A percentile compares a stretch with the other conserved stretches of the same genome.
These are phyloP conservation scores for Carallia brachiata DNA, from an alignment of 345 rosid genomes.

Conservation along the genomic window DNA sequence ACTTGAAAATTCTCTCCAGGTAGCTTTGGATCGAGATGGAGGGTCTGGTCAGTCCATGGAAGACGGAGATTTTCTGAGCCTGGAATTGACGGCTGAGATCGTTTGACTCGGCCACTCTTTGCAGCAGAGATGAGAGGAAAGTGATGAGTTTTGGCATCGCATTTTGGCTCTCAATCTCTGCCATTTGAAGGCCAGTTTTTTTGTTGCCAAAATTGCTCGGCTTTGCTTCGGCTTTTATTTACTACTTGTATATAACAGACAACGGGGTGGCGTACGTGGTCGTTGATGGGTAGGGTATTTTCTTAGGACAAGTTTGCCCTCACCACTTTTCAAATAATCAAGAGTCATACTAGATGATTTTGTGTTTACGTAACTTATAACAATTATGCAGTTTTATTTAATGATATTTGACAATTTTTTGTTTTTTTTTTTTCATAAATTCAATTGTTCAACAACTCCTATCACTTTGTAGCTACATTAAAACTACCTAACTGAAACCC, in stretches of 20 bases:
- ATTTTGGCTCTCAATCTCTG: slow-evolving; percentile 60
- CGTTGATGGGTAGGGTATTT: slow-evolving; percentile 37
- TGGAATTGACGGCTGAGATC: slow-evolving; percentile 39
- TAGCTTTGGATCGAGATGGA: slow-evolving; percentile 71
- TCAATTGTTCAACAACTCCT: too few relatives aligned
- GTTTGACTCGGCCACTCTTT: slow-evolving; percentile 68
- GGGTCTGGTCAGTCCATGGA: slow-evolving; percentile 76
- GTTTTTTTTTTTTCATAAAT: too few relatives aligned
- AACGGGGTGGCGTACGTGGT: slow-evolving; percentile 17
- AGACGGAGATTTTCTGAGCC: slow-evolving; percentile 58
- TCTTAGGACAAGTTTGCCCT: slow-evolving; percentile 12
- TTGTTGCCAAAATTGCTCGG: neutral
- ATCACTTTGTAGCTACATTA: too few relatives aligned
- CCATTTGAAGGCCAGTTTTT: slow-evolving; percentile 38
- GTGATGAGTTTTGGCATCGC: slow-evolving; percentile 62
- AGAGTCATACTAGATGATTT: too few relatives aligned
- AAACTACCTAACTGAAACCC: too few relatives aligned
- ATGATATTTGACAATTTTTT: too few relatives aligned
- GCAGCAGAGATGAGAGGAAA: slow-evolving; percentile 72
- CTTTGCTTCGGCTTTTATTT: slow-evolving; percentile 6
- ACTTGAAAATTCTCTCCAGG: slow-evolving; percentile 76
- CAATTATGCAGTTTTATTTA: too few relatives aligned
- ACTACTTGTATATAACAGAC: neutral
- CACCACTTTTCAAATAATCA: too few relatives aligned
- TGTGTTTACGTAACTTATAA: too few relatives aligned